Base-by-base conservation (phyloP, 257 asterid genomes). In the Solanum ossicruentum region DNA sequence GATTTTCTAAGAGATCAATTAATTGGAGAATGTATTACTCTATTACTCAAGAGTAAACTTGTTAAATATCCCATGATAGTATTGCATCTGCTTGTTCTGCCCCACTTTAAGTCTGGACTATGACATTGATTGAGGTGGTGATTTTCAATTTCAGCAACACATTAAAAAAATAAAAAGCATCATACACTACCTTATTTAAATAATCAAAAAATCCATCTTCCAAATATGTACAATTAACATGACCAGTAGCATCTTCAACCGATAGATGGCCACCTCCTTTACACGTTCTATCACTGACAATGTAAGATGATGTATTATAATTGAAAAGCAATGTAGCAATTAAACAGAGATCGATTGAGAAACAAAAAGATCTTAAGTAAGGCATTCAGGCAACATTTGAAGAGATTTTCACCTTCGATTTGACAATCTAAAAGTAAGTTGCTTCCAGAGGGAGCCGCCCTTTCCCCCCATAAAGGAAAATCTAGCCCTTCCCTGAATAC, bases 391-490 rank as follows among this genome's bases (percentile, higher is more conserved):
- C 84, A 77, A 70, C 39, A 57, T 55, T 56, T 60, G 85, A 85
- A 75, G 79, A 84, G 51, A 61, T 21, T 85, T 91, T 86, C 77
- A 97, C 98, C 96, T 90, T 84, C 85, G 88, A 86, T 86, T 78
- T 55, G 87, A 82, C 91, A 94, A 89, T 87, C 87, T 92, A 92
- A 91, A 97, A 2, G 94, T 90, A 85, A 97, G 71, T 91, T 95
- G 97, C 91, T 91, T 94, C 99, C 99, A 97, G 84, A 97, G 93
- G 17, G 95, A 71, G 82, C 98, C 98, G 84, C 99, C 98, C 90
- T 92, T 95, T 56, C 95, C 98, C 82, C 99, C 99, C 98, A 97
- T 97, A 89, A 91, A 95, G 32, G 99, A 97, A 93, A 97, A 97
- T 78, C 98, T 97, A 85, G 99, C 99, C 92, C 99, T 97, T 91